Percentiles rank a stretch among this genome's conserved stretches.
These are phyloP conservation scores for Tuber borchii DNA, from an alignment of 495 filamentous ascomycete genomes.

Conservation along the genomic window DNA sequence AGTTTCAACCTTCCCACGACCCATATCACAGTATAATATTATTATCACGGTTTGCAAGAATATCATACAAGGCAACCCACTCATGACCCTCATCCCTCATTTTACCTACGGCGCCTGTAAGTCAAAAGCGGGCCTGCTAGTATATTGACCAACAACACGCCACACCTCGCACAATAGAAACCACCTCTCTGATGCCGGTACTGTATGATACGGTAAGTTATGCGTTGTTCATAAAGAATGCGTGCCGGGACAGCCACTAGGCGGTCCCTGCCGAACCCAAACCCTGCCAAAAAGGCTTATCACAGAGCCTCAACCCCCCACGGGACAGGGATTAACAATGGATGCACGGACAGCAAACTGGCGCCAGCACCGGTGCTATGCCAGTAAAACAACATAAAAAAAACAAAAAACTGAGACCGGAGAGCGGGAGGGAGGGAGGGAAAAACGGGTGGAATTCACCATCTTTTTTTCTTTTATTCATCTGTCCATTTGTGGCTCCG, in stretches of 20 bases:
- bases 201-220: background rate
- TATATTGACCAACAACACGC: background rate
- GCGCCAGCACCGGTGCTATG: background rate
- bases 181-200: background rate
- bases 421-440: slow-evolving; percentile 5
- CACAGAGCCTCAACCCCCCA: background rate
- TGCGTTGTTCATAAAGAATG: background rate
- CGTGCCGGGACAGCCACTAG: background rate
- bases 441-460: slow-evolving; percentile 5
- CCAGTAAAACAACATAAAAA: slow-evolving; percentile 4
- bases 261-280: background rate
- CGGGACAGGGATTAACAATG: background rate
- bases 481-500: background rate
- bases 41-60: background rate
- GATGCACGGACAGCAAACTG: background rate
- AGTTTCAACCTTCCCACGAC: background rate
- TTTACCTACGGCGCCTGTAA: background rate
- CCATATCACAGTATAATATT: background rate
- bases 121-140: background rate
- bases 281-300: background rate
- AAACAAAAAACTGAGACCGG: slow-evolving; percentile 20
- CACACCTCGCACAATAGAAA: background rate
- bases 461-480: background rate
- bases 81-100: background rate
- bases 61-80: background rate